Evolutionary conservation across 2,329 filamentous ascomycete genomes (phyloP).

Genomic region (Periconia sp.): DNA sequence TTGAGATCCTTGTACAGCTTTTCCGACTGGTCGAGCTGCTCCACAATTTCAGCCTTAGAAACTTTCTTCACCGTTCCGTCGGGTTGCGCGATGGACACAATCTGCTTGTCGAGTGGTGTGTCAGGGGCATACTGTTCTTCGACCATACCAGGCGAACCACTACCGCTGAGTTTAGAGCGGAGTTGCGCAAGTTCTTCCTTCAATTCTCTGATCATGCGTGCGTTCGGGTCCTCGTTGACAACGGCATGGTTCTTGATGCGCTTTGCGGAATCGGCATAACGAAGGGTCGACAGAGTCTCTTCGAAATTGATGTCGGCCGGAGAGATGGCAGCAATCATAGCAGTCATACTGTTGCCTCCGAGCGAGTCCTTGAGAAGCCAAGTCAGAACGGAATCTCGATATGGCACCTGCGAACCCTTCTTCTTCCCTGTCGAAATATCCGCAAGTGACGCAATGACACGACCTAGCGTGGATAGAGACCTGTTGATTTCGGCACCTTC

Average conservation of each 20-base stretch:
- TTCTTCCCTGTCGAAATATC: slow-evolving; percentile 88
- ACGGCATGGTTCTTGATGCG: slow-evolving; percentile 99
- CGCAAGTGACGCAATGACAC: slow-evolving; percentile 94
- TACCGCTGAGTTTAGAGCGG: slow-evolving; percentile 75
- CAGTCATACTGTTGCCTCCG: slow-evolving; percentile 98
- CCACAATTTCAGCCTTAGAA: slow-evolving; percentile 96
- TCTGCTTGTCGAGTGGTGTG: slow-evolving; percentile 92
- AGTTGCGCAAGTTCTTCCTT: slow-evolving; percentile 92
- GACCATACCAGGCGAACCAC: slow-evolving; percentile 55
- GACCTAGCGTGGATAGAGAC: slow-evolving; percentile 92
- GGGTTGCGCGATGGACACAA: slow-evolving; percentile 87
- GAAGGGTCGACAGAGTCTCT: slow-evolving; percentile 91
- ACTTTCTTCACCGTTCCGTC: slow-evolving; percentile 93
- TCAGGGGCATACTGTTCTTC: slow-evolving; percentile 87
- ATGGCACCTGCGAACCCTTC: slow-evolving; percentile 83
- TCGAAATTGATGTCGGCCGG: slow-evolving; percentile 99
- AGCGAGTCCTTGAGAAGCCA: slow-evolving; percentile 97
- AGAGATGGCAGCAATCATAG: slow-evolving; percentile 99
- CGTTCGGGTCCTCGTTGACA: slow-evolving; percentile 98
- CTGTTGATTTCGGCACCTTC: slow-evolving; percentile 99
- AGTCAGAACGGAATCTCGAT: slow-evolving; percentile 94
- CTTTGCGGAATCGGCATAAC: slow-evolving; percentile 97
- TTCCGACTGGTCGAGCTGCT: slow-evolving; percentile 94
- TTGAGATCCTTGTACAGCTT: slow-evolving; percentile 96
- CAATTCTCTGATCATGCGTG: slow-evolving; percentile 96